These are phyloP conservation scores for Alternaria angustiovoidea DNA, from an alignment of 2,329 filamentous ascomycete species.

Conservation along the genomic window DNA sequence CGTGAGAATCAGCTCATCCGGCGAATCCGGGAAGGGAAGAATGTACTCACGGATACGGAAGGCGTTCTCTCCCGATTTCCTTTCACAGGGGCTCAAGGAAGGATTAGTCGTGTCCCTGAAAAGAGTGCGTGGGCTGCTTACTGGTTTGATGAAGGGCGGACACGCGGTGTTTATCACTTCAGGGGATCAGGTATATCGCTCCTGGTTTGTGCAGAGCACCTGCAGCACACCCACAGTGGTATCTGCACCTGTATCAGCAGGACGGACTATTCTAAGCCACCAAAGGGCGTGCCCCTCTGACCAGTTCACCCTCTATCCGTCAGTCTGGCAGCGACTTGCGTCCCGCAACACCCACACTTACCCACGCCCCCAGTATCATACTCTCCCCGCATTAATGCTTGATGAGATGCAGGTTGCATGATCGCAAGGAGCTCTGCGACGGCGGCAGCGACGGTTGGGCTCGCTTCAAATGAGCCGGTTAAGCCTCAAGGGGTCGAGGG, in stretches of 20 bases:
- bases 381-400: constrained; percentile 20
- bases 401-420: constrained; percentile 26
- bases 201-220: constrained; percentile 8
- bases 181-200: constrained; percentile 6
- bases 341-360: constrained; percentile 12
- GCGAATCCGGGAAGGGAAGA: background rate
- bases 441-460: constrained; percentile 18
- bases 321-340: constrained; percentile 10
- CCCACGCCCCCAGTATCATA: constrained; percentile 17
- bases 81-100: background rate
- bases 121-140: background rate
- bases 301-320: background rate
- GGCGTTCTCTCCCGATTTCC: background rate
- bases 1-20: background rate
- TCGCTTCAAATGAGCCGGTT: constrained; percentile 13
- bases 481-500: constrained; percentile 9
- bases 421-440: constrained; percentile 24
- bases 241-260: constrained; percentile 12
- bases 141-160: constrained; percentile 1
- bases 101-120: background rate
- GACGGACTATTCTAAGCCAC: constrained; percentile 9
- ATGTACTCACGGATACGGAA: background rate
- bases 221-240: constrained; percentile 13
- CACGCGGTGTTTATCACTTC: constrained; percentile 9
- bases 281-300: background rate